Percentiles rank a stretch among this genome's conserved stretches.
Evolutionary conservation across 768 basidiomycete species (phyloP).

Genomic region (Tricholoma flavovirens): DNA sequence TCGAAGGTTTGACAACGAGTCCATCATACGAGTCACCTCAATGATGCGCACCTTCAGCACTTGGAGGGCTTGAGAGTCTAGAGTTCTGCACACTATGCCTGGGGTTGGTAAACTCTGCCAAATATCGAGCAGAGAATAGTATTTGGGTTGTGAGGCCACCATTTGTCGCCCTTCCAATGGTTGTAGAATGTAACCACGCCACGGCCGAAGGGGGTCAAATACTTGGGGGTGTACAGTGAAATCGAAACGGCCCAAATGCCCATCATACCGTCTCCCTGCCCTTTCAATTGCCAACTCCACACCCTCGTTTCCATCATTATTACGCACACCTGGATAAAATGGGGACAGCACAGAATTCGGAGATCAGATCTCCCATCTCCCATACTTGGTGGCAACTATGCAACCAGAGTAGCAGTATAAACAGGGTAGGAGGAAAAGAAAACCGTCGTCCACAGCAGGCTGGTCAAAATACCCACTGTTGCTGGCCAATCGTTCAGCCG

Average conservation of each 20-base stretch:
- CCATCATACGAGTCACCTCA: not conserved
- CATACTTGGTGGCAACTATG: too few relatives aligned
- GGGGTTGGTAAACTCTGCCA: not conserved
- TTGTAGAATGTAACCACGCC: not conserved
- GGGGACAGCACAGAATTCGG: too few relatives aligned
- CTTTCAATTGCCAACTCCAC: not conserved
- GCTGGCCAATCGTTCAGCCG: too few relatives aligned
- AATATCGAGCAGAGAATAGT: not conserved
- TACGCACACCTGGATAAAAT: too few relatives aligned
- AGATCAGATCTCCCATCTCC: too few relatives aligned
- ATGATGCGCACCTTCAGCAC: not conserved
- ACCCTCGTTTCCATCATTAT: not conserved
- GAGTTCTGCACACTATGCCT: not conserved
- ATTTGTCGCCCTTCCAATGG: not conserved
- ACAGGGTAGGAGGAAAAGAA: too few relatives aligned
- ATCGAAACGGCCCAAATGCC: not conserved
- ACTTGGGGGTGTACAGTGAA: not conserved
- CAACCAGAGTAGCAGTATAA: too few relatives aligned
- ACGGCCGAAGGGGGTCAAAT: not conserved
- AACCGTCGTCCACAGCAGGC: too few relatives aligned
- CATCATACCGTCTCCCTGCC: not conserved
- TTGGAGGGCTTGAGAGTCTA: not conserved
- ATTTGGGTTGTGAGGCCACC: not conserved
- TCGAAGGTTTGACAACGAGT: not conserved
- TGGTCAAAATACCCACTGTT: too few relatives aligned